Evolutionary conservation across 1,284 basidiomycete species (phyloP).

Genomic region (Puccinia polysora): DNA sequence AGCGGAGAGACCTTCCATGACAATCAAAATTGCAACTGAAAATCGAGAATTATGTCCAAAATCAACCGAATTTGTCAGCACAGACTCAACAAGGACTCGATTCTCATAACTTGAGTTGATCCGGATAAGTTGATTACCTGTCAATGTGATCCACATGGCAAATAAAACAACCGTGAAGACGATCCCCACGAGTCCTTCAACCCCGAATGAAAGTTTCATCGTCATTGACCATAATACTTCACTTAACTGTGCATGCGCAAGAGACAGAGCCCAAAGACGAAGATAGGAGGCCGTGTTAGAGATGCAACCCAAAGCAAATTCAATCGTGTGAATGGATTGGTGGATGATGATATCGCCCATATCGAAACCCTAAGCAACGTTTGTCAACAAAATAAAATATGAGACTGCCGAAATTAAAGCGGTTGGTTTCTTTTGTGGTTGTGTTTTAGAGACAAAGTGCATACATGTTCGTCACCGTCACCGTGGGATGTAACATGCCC

Average conservation of each 20-base stretch:
- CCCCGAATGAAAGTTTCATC: constrained; percentile 60
- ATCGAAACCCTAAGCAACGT: constrained; percentile 66
- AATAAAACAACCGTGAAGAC: constrained; percentile 66
- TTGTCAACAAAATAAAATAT: too few relatives aligned
- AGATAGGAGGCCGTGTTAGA: constrained; percentile 99
- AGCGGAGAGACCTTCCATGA: constrained; percentile 69
- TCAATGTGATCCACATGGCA: constrained; percentile 74
- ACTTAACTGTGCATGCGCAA: constrained; percentile 94
- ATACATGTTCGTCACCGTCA: constrained; percentile 39
- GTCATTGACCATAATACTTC: constrained; percentile 92
- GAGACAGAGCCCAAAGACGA: constrained; percentile 94
- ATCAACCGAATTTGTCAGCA: background rate
- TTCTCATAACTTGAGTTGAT: background rate
- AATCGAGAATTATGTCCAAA: background rate
- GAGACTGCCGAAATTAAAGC: too few relatives aligned
- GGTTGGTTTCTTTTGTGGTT: constrained; percentile 47
- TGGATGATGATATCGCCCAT: constrained; percentile 93
- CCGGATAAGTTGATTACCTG: constrained; percentile 51
- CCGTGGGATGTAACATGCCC: constrained; percentile 51
- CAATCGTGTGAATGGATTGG: constrained; percentile 96
- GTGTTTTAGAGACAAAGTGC: too few relatives aligned
- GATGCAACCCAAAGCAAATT: constrained; percentile 97
- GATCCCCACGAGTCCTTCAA: constrained; percentile 59
- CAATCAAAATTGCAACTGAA: constrained; percentile 46
- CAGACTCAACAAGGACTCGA: too few relatives aligned